Evolutionary conservation across 495 filamentous ascomycete species (phyloP), one percentile per base, ranked within the genome.

Genomic region (Viridothelium virens): DNA sequence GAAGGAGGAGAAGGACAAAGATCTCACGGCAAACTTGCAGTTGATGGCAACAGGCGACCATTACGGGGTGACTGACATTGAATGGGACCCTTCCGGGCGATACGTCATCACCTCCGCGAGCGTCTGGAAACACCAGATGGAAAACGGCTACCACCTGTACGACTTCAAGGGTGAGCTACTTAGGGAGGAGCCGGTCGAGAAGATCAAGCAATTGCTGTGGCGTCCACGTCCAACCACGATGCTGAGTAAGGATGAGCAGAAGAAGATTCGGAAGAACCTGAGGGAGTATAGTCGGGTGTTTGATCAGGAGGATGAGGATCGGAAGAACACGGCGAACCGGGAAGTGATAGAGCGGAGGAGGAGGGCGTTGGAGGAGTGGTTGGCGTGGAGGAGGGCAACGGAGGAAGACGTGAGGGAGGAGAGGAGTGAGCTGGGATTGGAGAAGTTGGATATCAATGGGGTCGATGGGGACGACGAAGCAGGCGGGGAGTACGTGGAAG

Each of bases 61-160:
- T 79, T 98, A 96, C 76, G 94, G 94, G 74, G 87, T 98, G 41
- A 98, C 94, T 10, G 94, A 98, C 71, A 86, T 97, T 65, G 92
- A 97, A 74, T 98, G 94, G 94, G 94, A 98, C 74, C 91, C 94
- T 3, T 94, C 91, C 16, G 94, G 94, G 50, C 88, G 94, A 59
- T 98, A 91, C 74, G 91, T 97, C 37, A 90, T 91, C 63, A 92
- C 88, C 62, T 91, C 89, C 79, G 94, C 93, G 33, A 92, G 89
- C 72, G 86, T 90, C 14, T 98, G 92, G 91, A 97, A 96, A 78
- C 93, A 97, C 77, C 70, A 97, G 91, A 96, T 96, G 91, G 95
- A 97, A 81, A 97, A 97, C 76, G 94, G 94, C 71, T 98, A 96
- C 81, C 93, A 97, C 77, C 75, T 98, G 62, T 96, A 96, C 85